Evolutionary conservation across 495 filamentous ascomycete species (phyloP).

Genomic region (Coniosporium apollinis): DNA sequence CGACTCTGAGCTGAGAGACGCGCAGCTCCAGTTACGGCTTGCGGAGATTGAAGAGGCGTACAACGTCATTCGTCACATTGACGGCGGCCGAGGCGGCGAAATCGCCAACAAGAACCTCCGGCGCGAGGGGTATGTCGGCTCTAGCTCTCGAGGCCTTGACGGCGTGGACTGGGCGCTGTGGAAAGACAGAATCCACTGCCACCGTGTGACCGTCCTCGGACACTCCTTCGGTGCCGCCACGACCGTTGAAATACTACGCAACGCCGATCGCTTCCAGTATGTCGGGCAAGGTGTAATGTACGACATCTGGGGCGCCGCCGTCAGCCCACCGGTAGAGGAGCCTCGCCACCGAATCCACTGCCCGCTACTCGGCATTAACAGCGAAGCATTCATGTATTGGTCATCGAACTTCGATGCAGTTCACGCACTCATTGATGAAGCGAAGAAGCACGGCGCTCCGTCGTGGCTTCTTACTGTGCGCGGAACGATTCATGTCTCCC

Average conservation of each 20-base stretch:
- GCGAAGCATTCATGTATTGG: conserved; percentile 48
- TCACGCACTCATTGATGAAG: conserved; percentile 32
- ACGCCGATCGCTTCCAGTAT: conserved; percentile 30
- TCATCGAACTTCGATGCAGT: conserved; percentile 36
- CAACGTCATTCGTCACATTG: conserved; percentile 18
- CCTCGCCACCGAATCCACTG: conserved; percentile 26
- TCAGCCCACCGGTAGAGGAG: conserved; percentile 15
- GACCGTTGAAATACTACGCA: conserved; percentile 25
- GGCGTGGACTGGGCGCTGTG: conserved; percentile 25
- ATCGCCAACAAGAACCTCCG: conserved; percentile 31
- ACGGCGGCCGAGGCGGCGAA: conserved; percentile 16
- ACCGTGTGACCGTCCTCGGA: conserved; percentile 19
- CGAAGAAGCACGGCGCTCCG: conserved; percentile 27
- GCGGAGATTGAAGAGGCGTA: conserved; percentile 29
- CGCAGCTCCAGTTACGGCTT: conserved; percentile 26
- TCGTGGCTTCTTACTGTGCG: conserved; percentile 43
- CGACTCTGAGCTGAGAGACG: conserved; percentile 25
- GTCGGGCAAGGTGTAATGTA: conserved; percentile 41
- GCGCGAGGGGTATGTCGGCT: conserved; percentile 32
- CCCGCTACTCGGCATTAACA: conserved; percentile 40
- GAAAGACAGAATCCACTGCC: conserved; percentile 20
- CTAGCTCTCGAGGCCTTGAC: conserved; percentile 31
- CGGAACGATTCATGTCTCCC: conserved; percentile 38
- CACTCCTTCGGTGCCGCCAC: conserved; percentile 28
- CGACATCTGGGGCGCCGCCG: conserved; percentile 34